A percentile compares a stretch with the other conserved stretches of the same genome.
Evolutionary conservation across 2,329 filamentous ascomycete genomes (phyloP).

Genomic region (Seiridium unicorne): DNA sequence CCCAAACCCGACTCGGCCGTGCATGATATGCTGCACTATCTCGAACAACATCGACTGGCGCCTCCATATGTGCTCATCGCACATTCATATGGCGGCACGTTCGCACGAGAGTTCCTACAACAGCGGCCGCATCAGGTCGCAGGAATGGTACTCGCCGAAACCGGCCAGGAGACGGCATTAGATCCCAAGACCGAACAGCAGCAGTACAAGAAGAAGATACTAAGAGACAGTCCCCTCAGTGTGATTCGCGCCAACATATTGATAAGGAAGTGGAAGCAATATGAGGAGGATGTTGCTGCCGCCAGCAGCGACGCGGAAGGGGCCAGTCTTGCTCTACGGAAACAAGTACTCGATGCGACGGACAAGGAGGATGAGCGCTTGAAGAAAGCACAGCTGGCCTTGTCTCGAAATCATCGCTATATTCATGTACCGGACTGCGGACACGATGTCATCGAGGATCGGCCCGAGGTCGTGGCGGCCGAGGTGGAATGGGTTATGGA

Average conservation of each 20-base stretch:
- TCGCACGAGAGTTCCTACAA: conserved; percentile 24
- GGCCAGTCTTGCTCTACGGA: conserved; percentile 6
- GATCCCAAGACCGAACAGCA: conserved; percentile 15
- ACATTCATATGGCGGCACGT: conserved; percentile 28
- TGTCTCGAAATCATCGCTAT: conserved; percentile 18
- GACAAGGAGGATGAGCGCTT: conserved; percentile 24
- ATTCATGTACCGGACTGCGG: conserved; percentile 23
- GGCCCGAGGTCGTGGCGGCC: conserved; percentile 20
- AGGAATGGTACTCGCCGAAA: conserved; percentile 26
- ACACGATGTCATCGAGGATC: conserved; percentile 23
- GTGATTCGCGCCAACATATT: conserved; percentile 24
- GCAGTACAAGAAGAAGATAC: conserved; percentile 15
- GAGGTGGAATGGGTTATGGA: conserved; percentile 25
- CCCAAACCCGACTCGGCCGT: conserved; percentile 13
- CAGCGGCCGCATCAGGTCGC: conserved; percentile 10
- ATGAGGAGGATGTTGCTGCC: conserved; percentile 13
- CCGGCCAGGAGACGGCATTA: conserved; percentile 27
- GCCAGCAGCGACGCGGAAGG: neutral
- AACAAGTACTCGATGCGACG: conserved; percentile 16
- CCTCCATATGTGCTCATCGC: conserved; percentile 24
- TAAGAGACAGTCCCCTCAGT: conserved; percentile 21
- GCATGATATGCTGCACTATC: conserved; percentile 15
- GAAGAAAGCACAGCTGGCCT: conserved; percentile 22
- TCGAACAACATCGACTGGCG: conserved; percentile 8
- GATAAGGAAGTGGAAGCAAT: conserved; percentile 15